Percentiles rank a stretch among this genome's conserved stretches.
phyloP scores from a whole-genome alignment of 2,329 filamentous ascomycete genomes.

The Aspergillus awamori region DNA sequence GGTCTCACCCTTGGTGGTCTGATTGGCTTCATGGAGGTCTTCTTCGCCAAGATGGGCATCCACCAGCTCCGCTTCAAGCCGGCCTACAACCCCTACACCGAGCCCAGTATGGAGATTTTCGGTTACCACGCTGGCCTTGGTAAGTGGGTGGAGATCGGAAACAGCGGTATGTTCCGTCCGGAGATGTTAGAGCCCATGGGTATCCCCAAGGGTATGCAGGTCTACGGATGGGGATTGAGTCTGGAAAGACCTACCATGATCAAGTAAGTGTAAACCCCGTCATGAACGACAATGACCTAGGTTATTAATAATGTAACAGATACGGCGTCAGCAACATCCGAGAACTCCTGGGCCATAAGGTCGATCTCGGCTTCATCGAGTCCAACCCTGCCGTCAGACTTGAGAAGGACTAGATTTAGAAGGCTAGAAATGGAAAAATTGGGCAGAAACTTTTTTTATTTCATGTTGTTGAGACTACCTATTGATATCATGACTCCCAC shows the following conservation, averaged over 20 bases:
- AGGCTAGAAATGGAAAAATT: constrained; percentile 6
- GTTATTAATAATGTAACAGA: constrained; percentile 34
- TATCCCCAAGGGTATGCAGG: constrained; percentile 83
- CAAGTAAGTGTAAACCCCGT: constrained; percentile 63
- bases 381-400: constrained; percentile 87
- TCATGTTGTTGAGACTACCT: background rate
- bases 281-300: background rate
- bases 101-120: constrained; percentile 98
- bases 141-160: constrained; percentile 96
- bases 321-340: constrained; percentile 85
- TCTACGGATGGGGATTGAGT: constrained; percentile 91
- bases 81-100: constrained; percentile 92
- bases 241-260: constrained; percentile 98
- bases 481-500: background rate
- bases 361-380: constrained; percentile 90
- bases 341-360: constrained; percentile 91
- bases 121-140: constrained; percentile 85
- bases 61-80: constrained; percentile 89
- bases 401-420: constrained; percentile 69
- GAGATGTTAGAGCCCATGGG: constrained; percentile 98
- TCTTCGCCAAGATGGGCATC: constrained; percentile 97
- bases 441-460: background rate
- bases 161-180: constrained; percentile 97
- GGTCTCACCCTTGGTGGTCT: constrained; percentile 87
- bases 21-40: constrained; percentile 92